Evolutionary conservation across 805 yeast species (phyloP).

Genomic region (Clavispora fructus): DNA sequence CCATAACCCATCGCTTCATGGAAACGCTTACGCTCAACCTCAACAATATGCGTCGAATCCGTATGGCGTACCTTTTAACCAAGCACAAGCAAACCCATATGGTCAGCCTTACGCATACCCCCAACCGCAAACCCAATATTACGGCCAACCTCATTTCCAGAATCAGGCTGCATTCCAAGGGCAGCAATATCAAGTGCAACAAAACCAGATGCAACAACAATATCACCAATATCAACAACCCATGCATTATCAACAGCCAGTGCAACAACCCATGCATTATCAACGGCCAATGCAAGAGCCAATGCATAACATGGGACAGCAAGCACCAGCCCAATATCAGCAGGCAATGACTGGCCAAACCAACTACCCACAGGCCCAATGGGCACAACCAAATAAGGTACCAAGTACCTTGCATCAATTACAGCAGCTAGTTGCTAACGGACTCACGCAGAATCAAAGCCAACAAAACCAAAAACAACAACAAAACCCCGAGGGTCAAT

Average conservation of each 20-base stretch:
- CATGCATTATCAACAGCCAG: neutral
- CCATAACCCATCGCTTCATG: slow-evolving; percentile 7
- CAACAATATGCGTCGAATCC: slow-evolving; percentile 6
- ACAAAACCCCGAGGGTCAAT: neutral
- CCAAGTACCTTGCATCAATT: slow-evolving; percentile 12
- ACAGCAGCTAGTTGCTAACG: slow-evolving; percentile 14
- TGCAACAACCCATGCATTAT: neutral
- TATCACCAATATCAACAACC: slow-evolving; percentile 1
- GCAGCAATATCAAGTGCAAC: slow-evolving; percentile 1
- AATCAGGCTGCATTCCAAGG: neutral
- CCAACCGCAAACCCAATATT: slow-evolving; percentile 12
- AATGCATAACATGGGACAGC: too few relatives aligned
- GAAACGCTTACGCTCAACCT: neutral
- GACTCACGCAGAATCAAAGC: slow-evolving; percentile 3
- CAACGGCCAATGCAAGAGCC: neutral
- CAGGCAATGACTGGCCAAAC: neutral
- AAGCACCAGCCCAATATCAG: neutral
- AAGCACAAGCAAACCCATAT: slow-evolving; percentile 13
- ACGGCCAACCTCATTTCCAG: neutral
- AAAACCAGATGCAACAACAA: slow-evolving; percentile 10
- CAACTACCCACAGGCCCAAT: neutral
- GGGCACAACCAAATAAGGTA: neutral
- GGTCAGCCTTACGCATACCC: slow-evolving; percentile 6
- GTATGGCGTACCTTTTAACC: slow-evolving; percentile 21
- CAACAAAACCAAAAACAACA: neutral